These are phyloP conservation scores for Aspergillus fumigatus DNA, from an alignment of 2,329 filamentous ascomycete genomes.

Conservation along the genomic window DNA sequence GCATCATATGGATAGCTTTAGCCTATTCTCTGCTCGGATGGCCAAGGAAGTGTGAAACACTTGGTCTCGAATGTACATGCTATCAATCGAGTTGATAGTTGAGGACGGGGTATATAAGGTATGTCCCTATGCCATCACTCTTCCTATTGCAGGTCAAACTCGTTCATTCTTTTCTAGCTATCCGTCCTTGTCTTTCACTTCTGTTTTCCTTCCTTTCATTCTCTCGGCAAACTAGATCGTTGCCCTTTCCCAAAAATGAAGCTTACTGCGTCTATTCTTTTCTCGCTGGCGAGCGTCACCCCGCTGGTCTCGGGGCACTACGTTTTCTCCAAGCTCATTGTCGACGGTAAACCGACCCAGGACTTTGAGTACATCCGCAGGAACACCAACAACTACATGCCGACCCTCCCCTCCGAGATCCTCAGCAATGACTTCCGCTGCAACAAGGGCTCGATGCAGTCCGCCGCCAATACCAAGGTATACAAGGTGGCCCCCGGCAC, in stretches of 20 bases:
- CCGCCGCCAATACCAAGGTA: conserved; percentile 11
- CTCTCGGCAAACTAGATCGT: not conserved
- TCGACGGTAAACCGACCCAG: conserved; percentile 5
- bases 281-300: not conserved
- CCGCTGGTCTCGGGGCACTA: conserved; percentile 12
- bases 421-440: conserved; percentile 16
- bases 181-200: not conserved
- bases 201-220: not conserved
- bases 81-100: not conserved
- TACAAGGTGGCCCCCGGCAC: conserved; percentile 12
- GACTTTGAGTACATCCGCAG: conserved; percentile 11
- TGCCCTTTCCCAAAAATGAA: not conserved
- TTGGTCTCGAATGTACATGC: not conserved
- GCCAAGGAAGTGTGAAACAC: not conserved
- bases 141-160: not conserved
- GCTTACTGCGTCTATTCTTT: not conserved
- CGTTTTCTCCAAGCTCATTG: conserved; percentile 13
- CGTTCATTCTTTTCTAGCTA: not conserved
- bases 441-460: conserved; percentile 12
- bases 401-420: conserved; percentile 5
- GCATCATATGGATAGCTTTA: no score
- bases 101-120: not conserved
- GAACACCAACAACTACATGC: conserved; percentile 15
- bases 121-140: not conserved
- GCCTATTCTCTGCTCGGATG: no score